These are phyloP conservation scores for Brassica cretica DNA, from an alignment of 345 rosid genomes.

Conservation along the genomic window DNA sequence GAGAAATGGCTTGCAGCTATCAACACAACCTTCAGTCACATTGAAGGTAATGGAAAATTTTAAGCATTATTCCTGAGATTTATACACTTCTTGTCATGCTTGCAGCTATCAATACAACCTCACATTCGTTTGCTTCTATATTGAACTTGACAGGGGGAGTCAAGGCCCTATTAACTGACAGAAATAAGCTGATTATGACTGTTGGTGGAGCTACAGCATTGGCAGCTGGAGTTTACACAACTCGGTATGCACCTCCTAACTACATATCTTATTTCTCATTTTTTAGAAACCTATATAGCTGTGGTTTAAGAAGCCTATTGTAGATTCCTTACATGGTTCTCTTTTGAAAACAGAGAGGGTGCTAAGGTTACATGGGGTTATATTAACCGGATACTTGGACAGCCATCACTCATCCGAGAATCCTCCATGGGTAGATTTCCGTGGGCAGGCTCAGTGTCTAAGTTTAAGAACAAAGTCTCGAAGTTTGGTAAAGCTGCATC, in stretches of 20 bases:
- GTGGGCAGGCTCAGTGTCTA: constrained; percentile 58
- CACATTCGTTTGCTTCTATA: constrained; percentile 5
- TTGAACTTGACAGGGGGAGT: constrained; percentile 67
- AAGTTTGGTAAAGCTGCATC: constrained; percentile 38
- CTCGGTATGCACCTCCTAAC: constrained; percentile 53
- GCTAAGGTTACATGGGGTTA: constrained; percentile 95
- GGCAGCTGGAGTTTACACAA: constrained; percentile 94
- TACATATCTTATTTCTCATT: not conserved
- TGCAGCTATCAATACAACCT: not conserved
- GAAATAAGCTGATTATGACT: constrained; percentile 82
- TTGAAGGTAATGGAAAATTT: constrained; percentile 66
- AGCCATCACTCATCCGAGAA: constrained; percentile 93
- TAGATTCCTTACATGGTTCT: constrained; percentile 14
- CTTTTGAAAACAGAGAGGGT: constrained; percentile 71
- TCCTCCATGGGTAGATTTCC: constrained; percentile 84
- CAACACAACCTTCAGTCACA: constrained; percentile 77
- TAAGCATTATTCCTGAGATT: not conserved
- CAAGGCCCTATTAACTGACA: constrained; percentile 72
- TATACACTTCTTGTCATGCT: constrained; percentile 8
- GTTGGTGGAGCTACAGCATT: constrained; percentile 95
- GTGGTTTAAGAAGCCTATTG: constrained; percentile 12
- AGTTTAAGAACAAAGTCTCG: constrained; percentile 48
- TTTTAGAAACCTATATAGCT: not conserved
- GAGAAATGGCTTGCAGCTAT: constrained; percentile 99
- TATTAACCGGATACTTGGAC: constrained; percentile 87